Evolutionary conservation across 169 alveolate species (phyloP).

Genomic region (Plasmodium fragile): DNA sequence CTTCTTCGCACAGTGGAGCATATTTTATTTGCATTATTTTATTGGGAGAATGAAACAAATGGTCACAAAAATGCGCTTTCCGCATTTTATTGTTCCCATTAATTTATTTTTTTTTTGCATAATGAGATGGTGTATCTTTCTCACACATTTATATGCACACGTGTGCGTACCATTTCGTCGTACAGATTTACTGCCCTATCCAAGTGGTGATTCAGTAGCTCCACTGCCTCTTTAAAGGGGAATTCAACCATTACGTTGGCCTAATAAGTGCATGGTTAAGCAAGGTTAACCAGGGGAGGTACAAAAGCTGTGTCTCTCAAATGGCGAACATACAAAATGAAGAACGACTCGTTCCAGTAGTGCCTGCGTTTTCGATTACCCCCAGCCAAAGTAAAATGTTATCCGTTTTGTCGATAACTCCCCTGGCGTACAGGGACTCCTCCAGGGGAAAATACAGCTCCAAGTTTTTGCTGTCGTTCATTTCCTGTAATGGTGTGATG

Average conservation of each 20-base stretch:
- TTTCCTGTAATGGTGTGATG: constrained; percentile 28
- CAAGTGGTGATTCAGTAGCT: constrained; percentile 84
- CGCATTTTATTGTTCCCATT: neutral
- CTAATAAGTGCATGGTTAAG: constrained; percentile 71
- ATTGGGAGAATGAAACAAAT: neutral
- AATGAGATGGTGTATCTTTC: neutral
- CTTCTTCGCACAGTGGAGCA: neutral
- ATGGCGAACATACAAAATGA: constrained; percentile 19
- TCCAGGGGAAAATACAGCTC: constrained; percentile 83
- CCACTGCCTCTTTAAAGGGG: constrained; percentile 90
- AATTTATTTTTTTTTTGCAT: neutral
- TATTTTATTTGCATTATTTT: neutral
- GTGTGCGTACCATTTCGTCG: constrained; percentile 77
- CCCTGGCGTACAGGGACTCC: constrained; percentile 89
- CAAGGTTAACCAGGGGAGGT: neutral
- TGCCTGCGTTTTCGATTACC: constrained; percentile 75
- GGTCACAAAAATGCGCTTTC: neutral
- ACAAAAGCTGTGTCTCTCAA: neutral
- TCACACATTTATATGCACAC: neutral
- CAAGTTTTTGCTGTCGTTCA: constrained; percentile 37
- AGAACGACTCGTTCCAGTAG: neutral
- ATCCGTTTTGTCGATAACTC: constrained; percentile 86
- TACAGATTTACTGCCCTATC: constrained; percentile 79
- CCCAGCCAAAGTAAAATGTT: constrained; percentile 91
- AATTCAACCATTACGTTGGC: constrained; percentile 92